These are phyloP conservation scores for Aureobasidium uvarum DNA, from an alignment of 2,329 filamentous ascomycete species.

Conservation along the genomic window DNA sequence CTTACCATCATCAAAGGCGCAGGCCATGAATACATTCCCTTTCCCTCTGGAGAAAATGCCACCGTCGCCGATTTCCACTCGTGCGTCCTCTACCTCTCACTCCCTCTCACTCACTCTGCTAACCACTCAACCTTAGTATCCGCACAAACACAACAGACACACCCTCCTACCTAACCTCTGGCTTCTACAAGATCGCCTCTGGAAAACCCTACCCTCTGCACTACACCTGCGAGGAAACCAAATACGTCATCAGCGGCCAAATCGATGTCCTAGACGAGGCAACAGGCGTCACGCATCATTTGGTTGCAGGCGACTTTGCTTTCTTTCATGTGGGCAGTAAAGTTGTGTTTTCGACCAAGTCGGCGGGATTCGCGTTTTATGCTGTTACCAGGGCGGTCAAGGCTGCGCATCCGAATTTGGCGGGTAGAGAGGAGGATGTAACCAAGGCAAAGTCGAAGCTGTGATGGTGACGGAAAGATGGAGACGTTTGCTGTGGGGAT, in stretches of 20 bases:
- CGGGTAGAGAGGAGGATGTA: constrained; percentile 29
- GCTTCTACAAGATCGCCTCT: constrained; percentile 32
- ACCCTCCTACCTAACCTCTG: constrained; percentile 30
- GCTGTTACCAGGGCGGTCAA: constrained; percentile 31
- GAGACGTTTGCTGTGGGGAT: neutral
- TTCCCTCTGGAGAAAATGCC: constrained; percentile 28
- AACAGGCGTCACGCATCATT: constrained; percentile 30
- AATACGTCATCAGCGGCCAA: constrained; percentile 31
- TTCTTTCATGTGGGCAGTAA: constrained; percentile 32
- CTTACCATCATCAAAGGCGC: constrained; percentile 33
- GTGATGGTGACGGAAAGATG: neutral
- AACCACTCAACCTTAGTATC: constrained; percentile 13
- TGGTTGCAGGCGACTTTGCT: constrained; percentile 31
- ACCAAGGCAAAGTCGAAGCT: constrained; percentile 7
- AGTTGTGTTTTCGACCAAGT: constrained; percentile 31
- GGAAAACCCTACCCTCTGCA: constrained; percentile 27
- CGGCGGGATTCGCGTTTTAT: constrained; percentile 30
- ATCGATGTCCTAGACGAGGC: constrained; percentile 32
- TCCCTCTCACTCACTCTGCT: too few relatives aligned
- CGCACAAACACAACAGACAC: constrained; percentile 29
- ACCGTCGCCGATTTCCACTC: constrained; percentile 32
- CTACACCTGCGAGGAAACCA: constrained; percentile 31
- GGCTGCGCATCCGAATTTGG: constrained; percentile 28
- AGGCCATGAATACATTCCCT: constrained; percentile 29
- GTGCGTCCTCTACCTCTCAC: neutral